Evolutionary conservation across 495 filamentous ascomycete species (phyloP), one percentile per base, ranked within the genome.

Genomic region (Neurospora pannonica): DNA sequence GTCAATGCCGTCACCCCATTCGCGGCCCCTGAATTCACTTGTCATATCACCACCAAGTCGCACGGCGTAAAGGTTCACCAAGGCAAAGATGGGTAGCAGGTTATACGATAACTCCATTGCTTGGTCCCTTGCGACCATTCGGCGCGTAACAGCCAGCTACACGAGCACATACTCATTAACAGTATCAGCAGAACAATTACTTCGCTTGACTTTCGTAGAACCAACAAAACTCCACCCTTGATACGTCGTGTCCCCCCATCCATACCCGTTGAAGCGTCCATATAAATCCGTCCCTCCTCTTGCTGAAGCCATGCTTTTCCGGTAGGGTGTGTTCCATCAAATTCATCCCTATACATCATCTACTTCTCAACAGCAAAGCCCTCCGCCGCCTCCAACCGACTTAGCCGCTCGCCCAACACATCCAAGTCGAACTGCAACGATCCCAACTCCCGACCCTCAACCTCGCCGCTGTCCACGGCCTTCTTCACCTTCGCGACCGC

Each of bases 401-500:
- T 74, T 13, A 87, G 70, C 54, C 84, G 74, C 72, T 84, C 84
- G 54, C 60, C 76, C 73, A 87, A 70, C 39, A 86, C 79, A 21
- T 76, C 75, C 40, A 86, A 74, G 67, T 84, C 81, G 75, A 78
- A 78, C 43, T 72, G 76, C 40, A 81, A 19, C 21, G 71, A 71
- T n/a, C 78, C 81, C 43, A 71, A 11, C 28, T 75, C 76, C 8
- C 75, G 54, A 11, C 70, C 70, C 36, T 71, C 77, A 15, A 77
- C 73, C 73, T 79, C 82, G 28, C 48, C 48, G 74, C 76, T 8
- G 73, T 76, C 40, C 46, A 73, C 71, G 81, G 79, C 81, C 74
- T 83, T 81, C 54, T 76, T 77, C 34, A 91, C 84, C 75, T 78
- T 79, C 75, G 79, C 81, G 7, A 85, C 72, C 2, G 82, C 84